phyloP scores from a whole-genome alignment of 441 rosid genomes.

The Syzygium syzygioides region DNA sequence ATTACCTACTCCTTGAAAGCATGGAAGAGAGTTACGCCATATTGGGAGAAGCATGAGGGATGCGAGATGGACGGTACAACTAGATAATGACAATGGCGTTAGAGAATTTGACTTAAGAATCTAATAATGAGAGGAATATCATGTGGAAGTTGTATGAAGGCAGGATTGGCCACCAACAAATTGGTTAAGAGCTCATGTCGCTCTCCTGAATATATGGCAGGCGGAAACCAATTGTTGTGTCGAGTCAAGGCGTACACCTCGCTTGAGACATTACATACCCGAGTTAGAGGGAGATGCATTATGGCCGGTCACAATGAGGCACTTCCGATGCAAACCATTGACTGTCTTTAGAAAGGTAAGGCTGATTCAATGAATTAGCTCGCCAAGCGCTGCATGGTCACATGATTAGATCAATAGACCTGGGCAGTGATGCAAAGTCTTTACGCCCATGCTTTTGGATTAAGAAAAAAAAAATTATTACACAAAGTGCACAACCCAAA shows the following conservation, averaged over 20 bases:
- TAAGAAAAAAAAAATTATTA: background rate
- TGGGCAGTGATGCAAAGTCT: accelerated
- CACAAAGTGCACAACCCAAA: background rate
- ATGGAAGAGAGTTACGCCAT: background rate
- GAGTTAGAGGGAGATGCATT: background rate
- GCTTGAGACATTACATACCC: background rate
- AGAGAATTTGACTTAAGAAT: background rate
- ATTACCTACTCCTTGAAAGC: background rate
- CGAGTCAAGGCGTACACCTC: accelerated
- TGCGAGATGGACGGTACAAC: background rate
- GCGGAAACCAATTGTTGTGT: background rate
- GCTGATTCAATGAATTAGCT: background rate
- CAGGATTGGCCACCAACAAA: background rate
- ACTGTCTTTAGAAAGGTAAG: background rate
- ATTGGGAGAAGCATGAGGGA: background rate
- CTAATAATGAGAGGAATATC: background rate
- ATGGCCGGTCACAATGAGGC: accelerated
- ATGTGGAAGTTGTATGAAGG: background rate
- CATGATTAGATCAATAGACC: background rate
- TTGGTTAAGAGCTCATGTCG: background rate
- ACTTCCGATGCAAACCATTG: background rate
- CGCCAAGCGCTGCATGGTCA: background rate
- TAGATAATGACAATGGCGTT: background rate
- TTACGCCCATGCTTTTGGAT: accelerated
- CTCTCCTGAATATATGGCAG: background rate